Percentiles rank a stretch among this genome's conserved stretches.
phyloP scores from a whole-genome alignment of 495 filamentous ascomycete genomes.

The Penicillium ochrochloron region DNA sequence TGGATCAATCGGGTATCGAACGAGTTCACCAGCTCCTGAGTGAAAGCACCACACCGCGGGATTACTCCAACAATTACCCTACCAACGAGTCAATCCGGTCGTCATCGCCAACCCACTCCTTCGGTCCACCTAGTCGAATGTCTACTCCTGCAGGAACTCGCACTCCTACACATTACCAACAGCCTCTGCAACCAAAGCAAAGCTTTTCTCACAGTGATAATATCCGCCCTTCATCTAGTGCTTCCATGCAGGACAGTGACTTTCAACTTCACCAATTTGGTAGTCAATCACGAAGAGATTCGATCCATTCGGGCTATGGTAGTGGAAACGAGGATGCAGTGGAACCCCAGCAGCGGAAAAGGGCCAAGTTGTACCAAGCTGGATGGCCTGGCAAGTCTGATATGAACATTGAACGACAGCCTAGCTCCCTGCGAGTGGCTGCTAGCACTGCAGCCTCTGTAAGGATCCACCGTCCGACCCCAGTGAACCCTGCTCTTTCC shows the following conservation, averaged over 20 bases:
- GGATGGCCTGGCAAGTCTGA: slow-evolving; percentile 69
- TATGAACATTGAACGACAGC: slow-evolving; percentile 66
- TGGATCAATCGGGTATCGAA: slow-evolving; percentile 60
- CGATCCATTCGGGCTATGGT: slow-evolving; percentile 62
- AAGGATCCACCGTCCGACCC: slow-evolving; percentile 79
- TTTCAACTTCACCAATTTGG: slow-evolving; percentile 35
- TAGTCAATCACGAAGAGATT: slow-evolving; percentile 37
- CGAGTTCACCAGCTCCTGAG: slow-evolving; percentile 55
- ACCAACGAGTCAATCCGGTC: slow-evolving; percentile 40
- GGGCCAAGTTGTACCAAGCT: slow-evolving; percentile 71
- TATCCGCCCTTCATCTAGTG: slow-evolving; percentile 55
- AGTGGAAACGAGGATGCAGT: slow-evolving; percentile 67
- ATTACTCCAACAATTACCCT: slow-evolving; percentile 38
- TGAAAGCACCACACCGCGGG: slow-evolving; percentile 50
- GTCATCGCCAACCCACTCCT: slow-evolving; percentile 44
- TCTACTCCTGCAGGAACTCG: slow-evolving; percentile 41
- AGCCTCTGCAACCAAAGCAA: slow-evolving; percentile 28
- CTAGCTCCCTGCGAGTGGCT: slow-evolving; percentile 82
- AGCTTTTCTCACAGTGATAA: slow-evolving; percentile 37
- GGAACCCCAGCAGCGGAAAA: slow-evolving; percentile 66
- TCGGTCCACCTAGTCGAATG: slow-evolving; percentile 40
- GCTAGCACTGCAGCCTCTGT: slow-evolving; percentile 87
- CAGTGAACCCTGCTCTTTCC: slow-evolving; percentile 57
- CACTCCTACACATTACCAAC: slow-evolving; percentile 35
- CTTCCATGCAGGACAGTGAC: slow-evolving; percentile 48